Conservation (phyloP, 1,284 basidiomycete species). For the Cryptococcus sp. region DNA sequence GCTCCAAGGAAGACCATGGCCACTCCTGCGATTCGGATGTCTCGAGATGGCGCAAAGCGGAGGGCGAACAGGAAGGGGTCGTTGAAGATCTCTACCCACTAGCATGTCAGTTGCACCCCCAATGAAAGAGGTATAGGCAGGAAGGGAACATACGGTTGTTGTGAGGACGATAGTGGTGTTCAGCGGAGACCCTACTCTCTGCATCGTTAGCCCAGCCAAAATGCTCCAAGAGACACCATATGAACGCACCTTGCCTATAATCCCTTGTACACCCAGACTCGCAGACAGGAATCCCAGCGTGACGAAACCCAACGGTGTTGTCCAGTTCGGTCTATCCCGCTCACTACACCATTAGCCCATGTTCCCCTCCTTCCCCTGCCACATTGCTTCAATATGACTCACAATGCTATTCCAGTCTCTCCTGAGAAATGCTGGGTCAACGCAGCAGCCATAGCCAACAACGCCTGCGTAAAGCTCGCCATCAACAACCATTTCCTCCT, state of each 20-base stretch:
- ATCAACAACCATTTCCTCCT: slow-evolving; percentile 67
- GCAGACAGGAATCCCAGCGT: slow-evolving; percentile 70
- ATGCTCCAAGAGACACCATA: neutral
- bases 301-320: slow-evolving; percentile 59
- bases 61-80: slow-evolving; percentile 65
- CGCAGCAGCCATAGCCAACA: slow-evolving; percentile 67
- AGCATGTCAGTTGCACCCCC: neutral
- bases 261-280: slow-evolving; percentile 67
- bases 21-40: slow-evolving; percentile 67
- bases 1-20: slow-evolving; percentile 67
- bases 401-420: slow-evolving; percentile 53
- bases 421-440: slow-evolving; percentile 57
- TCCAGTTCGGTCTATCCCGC: slow-evolving; percentile 64
- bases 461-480: slow-evolving; percentile 65
- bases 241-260: slow-evolving; percentile 59
- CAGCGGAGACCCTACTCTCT: slow-evolving; percentile 64
- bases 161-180: slow-evolving; percentile 56
- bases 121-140: too few species aligned
- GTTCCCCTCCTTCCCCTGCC: too few species aligned
- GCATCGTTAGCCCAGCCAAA: neutral
- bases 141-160: slow-evolving; percentile 55
- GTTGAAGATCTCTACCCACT: slow-evolving; percentile 75
- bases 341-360: slow-evolving; percentile 3
- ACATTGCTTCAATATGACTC: slow-evolving; percentile 10
- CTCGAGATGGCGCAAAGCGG: slow-evolving; percentile 55